Base-by-base conservation (phyloP, 2,329 filamentous ascomycete species). In the Cladosporium phlei region DNA sequence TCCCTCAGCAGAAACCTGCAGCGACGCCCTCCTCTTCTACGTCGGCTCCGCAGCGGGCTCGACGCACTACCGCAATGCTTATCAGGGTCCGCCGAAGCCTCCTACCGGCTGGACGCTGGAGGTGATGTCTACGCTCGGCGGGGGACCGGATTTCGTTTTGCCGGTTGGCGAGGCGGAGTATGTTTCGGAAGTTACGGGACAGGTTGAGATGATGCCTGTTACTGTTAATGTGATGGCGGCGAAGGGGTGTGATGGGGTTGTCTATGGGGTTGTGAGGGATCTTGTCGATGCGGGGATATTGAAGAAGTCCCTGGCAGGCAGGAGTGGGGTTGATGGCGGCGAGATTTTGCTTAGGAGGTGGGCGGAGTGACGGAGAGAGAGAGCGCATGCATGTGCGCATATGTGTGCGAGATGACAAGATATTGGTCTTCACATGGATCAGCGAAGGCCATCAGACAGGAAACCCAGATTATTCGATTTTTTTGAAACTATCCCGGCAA, bases 191-290 rank as follows among this genome's bases (percentile, higher is more conserved):
- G 67, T 77, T n/a, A 77, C 74, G 0, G 51, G 65, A 0, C 69
- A 75, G 46, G 64, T 65, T 1, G 75, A 79, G 58, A 68, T 69
- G 35, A 58, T 82, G 25, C 80, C 80, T 0, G 79, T 83, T 0
- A 73, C 76, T 1, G 71, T 82, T 0, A 70, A 79, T 50, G 65
- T 83, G 16, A 64, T 83, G 63, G 79, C 71, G 0, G 75, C 77
- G 1, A 75, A 73, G 52, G 79, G 79, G 0, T 84, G 80, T 51
- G 80, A 83, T 61, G 75, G 76, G 0, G 69, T 82, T 66, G 55
- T 83, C 20, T 76, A 75, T 32, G 70, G 69, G 33, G 59, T 83
- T 39, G 74, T 78, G 2, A 64, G 71, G 39, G 74, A 77, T 32
- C 50, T 83, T 47, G 68, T 74, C 1, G 62, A 62, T 20, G 71